Percentiles rank a stretch among this genome's conserved stretches.
These are phyloP conservation scores for Calonectria henricotiae DNA, from an alignment of 2,329 filamentous ascomycete genomes.

Conservation along the genomic window DNA sequence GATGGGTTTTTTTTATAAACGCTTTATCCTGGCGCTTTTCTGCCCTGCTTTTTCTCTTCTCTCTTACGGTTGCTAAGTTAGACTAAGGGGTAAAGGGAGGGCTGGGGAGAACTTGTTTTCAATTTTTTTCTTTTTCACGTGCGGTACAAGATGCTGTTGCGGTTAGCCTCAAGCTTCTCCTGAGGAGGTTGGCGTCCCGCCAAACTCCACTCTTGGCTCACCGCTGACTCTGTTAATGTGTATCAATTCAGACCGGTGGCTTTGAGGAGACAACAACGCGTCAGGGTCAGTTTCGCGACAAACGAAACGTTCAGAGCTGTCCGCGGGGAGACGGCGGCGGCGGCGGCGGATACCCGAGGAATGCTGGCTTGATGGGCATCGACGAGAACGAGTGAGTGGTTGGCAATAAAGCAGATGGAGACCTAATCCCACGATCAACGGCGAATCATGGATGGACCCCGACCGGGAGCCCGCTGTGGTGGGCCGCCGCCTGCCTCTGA, in stretches of 20 bases:
- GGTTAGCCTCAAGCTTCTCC: constrained; percentile 23
- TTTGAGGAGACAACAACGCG: constrained; percentile 7
- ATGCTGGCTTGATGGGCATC: constrained; percentile 21
- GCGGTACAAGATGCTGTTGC: constrained; percentile 12
- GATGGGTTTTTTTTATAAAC: constrained; percentile 2
- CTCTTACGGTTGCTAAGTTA: background rate
- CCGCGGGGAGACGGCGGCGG: constrained; percentile 10
- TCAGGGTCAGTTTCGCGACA: constrained; percentile 4
- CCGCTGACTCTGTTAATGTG: constrained; percentile 27
- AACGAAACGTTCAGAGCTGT: background rate
- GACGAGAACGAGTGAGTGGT: constrained; percentile 16
- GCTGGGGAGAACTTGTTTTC: background rate
- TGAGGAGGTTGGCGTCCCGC: constrained; percentile 20
- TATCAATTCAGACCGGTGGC: background rate
- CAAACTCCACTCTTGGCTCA: constrained; percentile 32
- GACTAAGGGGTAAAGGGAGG: background rate
- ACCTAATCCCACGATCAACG: constrained; percentile 26
- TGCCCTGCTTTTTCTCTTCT: constrained; percentile 5
- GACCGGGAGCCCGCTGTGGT: constrained; percentile 31
- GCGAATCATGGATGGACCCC: constrained; percentile 24
- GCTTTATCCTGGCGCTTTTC: background rate
- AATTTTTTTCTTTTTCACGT: constrained; percentile 15
- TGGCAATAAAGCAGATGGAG: constrained; percentile 9
- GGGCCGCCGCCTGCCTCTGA: constrained; percentile 25
- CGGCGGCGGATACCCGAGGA: constrained; percentile 29